Evolutionary conservation across 2,329 filamentous ascomycete species (phyloP).

Genomic region (Alternaria tenuissima): DNA sequence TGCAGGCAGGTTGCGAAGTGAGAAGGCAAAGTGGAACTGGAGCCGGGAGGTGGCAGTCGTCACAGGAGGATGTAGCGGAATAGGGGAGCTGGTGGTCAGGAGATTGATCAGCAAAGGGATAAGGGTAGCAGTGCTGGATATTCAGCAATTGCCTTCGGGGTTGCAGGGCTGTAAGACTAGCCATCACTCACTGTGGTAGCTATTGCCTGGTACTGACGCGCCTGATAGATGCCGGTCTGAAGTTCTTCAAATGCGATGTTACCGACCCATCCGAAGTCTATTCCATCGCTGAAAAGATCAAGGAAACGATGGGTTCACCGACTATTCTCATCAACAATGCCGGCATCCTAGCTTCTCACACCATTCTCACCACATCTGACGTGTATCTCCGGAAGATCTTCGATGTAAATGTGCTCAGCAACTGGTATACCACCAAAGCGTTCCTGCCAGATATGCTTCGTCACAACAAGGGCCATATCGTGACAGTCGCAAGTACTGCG

Average conservation of each 20-base stretch:
- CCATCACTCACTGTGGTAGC: neutral
- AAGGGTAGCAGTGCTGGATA: conserved; percentile 46
- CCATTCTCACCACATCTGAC: conserved; percentile 44
- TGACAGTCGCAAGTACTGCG: conserved; percentile 64
- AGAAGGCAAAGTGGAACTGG: conserved; percentile 48
- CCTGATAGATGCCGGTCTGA: conserved; percentile 36
- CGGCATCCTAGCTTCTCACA: conserved; percentile 40
- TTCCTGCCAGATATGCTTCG: conserved; percentile 50
- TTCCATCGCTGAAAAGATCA: conserved; percentile 35
- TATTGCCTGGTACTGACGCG: neutral
- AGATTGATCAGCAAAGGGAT: conserved; percentile 37
- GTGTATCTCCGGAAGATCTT: conserved; percentile 46
- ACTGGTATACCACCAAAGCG: conserved; percentile 46
- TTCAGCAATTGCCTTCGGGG: conserved; percentile 38
- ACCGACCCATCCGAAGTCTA: conserved; percentile 40
- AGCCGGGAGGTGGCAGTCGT: conserved; percentile 46
- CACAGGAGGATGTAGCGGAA: conserved; percentile 49
- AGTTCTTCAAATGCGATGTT: conserved; percentile 47
- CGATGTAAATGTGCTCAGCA: conserved; percentile 49
- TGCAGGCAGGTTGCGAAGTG: conserved; percentile 49
- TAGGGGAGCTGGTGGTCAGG: conserved; percentile 45
- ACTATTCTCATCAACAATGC: conserved; percentile 51
- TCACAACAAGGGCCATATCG: conserved; percentile 60
- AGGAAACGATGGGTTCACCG: conserved; percentile 33
- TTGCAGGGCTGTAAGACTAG: conserved; percentile 37